Conservation (phyloP, 768 basidiomycete genomes). For the Artomyces pyxidatus region DNA sequence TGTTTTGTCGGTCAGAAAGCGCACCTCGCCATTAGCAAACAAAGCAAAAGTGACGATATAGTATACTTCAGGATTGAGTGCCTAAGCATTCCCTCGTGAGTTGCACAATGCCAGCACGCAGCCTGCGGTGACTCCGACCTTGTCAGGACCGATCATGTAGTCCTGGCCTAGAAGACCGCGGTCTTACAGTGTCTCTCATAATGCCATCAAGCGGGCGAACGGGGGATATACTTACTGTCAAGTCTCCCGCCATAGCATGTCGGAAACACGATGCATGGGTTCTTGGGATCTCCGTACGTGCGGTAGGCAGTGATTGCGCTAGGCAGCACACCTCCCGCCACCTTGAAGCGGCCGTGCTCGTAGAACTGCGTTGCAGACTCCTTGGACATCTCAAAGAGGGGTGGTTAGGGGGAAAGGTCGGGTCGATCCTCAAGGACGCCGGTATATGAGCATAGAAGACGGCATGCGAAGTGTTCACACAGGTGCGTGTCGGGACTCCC, state of each 20-base stretch:
- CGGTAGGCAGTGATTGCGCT: constrained; percentile 51
- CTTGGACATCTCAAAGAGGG: no score
- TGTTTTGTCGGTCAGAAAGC: no score
- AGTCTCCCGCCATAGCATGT: constrained; percentile 49
- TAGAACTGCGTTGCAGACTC: constrained; percentile 32
- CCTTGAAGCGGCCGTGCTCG: constrained; percentile 45
- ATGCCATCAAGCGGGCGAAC: neutral
- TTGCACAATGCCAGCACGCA: no score
- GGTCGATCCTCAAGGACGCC: no score
- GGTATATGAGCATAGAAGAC: no score
- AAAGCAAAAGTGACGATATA: constrained; percentile 49
- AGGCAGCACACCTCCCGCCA: constrained; percentile 45
- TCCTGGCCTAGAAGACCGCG: constrained; percentile 30
- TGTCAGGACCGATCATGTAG: constrained; percentile 41
- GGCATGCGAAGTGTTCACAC: no score
- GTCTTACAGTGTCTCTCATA: constrained; percentile 5
- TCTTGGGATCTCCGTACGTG: constrained; percentile 42
- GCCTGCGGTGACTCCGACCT: constrained; percentile 25
- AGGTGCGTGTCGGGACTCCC: no score
- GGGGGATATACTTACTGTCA: constrained; percentile 30
- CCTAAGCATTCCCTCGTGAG: no score
- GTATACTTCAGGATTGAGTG: constrained; percentile 43
- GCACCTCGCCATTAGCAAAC: constrained; percentile 53
- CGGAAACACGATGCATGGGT: constrained; percentile 51
- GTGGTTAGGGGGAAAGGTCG: no score